phyloP scores from a whole-genome alignment of 2,329 filamentous ascomycete genomes.

The Scopulariopsis brevicaulis region DNA sequence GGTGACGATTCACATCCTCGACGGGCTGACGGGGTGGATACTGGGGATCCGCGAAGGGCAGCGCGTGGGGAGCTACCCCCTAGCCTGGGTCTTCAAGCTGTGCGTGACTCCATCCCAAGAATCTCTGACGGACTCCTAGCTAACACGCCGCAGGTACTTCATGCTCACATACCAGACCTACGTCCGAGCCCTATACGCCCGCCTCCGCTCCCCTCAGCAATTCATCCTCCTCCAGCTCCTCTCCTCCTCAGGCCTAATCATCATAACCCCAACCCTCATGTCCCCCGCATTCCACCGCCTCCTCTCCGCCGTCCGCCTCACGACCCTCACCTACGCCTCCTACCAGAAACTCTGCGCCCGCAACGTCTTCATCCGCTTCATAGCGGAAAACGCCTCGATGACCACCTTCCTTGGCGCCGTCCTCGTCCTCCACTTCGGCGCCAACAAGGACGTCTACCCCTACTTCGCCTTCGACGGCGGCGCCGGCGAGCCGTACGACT shows the following conservation, averaged over 20 bases:
- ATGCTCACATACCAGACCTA: slow-evolving; percentile 62
- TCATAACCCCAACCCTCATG: slow-evolving; percentile 54
- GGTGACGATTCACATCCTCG: slow-evolving; percentile 51
- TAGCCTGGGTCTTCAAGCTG: slow-evolving; percentile 62
- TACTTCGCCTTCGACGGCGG: slow-evolving; percentile 57
- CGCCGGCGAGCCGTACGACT: slow-evolving; percentile 41
- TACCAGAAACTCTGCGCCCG: slow-evolving; percentile 57
- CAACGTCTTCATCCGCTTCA: slow-evolving; percentile 55
- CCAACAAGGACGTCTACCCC: slow-evolving; percentile 57
- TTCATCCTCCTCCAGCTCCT: slow-evolving; percentile 55
- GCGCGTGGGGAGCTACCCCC: slow-evolving; percentile 56
- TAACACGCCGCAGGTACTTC: slow-evolving; percentile 37
- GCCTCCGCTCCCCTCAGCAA: slow-evolving; percentile 52
- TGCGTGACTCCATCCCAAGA: slow-evolving; percentile 20
- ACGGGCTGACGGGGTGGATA: slow-evolving; percentile 55
- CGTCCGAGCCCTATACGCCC: slow-evolving; percentile 56
- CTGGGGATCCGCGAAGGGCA: slow-evolving; percentile 54
- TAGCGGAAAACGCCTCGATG: slow-evolving; percentile 60
- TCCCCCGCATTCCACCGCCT: slow-evolving; percentile 44
- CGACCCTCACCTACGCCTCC: slow-evolving; percentile 45
- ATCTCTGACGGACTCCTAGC: not conserved
- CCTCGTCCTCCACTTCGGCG: slow-evolving; percentile 53
- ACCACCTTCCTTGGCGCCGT: slow-evolving; percentile 55
- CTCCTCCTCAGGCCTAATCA: slow-evolving; percentile 50
- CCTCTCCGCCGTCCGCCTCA: slow-evolving; percentile 41